phyloP scores from a whole-genome alignment of 164 flowering plant genomes.

The Brasenia schreberi region DNA sequence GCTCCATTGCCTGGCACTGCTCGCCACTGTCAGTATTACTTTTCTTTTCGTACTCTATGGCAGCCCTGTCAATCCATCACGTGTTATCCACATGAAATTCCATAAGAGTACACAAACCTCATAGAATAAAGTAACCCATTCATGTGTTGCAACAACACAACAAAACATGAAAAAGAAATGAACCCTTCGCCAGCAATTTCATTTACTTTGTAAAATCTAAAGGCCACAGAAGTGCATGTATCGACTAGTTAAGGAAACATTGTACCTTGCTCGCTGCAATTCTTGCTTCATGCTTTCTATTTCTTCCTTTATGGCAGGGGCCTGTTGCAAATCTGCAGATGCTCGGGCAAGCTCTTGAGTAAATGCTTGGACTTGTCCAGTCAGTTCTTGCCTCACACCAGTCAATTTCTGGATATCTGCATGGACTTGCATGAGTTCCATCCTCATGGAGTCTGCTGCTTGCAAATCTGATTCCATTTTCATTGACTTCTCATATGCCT shows the following conservation, averaged over 20 bases:
- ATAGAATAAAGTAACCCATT: background rate
- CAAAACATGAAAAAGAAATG: background rate
- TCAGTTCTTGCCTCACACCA: conserved; percentile 53
- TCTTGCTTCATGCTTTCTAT: conserved; percentile 69
- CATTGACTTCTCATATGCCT: conserved; percentile 54
- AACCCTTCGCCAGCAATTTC: background rate
- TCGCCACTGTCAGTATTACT: conserved; percentile 81
- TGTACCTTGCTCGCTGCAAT: conserved; percentile 73
- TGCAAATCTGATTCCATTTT: conserved; percentile 64
- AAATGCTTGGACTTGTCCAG: conserved; percentile 48
- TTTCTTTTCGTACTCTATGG: conserved; percentile 91
- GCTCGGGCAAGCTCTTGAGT: conserved; percentile 53
- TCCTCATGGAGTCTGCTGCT: conserved; percentile 55
- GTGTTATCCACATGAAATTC: background rate
- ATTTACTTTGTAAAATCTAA: background rate
- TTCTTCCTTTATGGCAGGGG: conserved; percentile 55
- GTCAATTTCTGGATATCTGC: conserved; percentile 62
- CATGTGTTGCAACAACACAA: background rate
- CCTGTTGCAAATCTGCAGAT: conserved; percentile 56
- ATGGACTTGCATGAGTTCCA: conserved; percentile 55
- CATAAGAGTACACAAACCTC: background rate
- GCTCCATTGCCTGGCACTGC: conserved; percentile 87
- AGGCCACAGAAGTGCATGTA: background rate
- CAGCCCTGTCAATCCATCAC: conserved; percentile 35
- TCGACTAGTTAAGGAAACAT: background rate